These are phyloP conservation scores for Leccinum subtestaceum DNA, from an alignment of 768 basidiomycete species.

Conservation along the genomic window DNA sequence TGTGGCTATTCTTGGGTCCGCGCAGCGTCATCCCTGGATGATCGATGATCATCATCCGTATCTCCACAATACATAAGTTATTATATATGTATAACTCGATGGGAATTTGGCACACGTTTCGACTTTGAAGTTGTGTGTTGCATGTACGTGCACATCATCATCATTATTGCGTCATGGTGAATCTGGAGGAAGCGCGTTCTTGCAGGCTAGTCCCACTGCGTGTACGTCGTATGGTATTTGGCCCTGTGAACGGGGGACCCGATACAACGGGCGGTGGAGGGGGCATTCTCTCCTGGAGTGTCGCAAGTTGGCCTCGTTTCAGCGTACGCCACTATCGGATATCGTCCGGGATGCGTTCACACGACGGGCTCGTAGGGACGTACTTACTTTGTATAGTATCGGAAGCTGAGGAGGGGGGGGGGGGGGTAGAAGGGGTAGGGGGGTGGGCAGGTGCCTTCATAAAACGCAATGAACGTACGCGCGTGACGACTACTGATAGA, in stretches of 20 bases:
- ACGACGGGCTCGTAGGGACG: slow-evolving; percentile 17
- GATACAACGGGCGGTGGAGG: neutral
- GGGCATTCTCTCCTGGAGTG: neutral
- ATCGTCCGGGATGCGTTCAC: slow-evolving; percentile 17
- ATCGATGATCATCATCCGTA: slow-evolving; percentile 7
- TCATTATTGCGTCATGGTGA: neutral
- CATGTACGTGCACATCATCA: neutral
- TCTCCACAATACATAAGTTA: neutral
- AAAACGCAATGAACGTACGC: neutral
- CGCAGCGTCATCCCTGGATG: slow-evolving; percentile 2
- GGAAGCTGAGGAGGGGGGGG: neutral
- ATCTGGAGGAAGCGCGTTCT: neutral
- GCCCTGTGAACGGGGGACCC: neutral
- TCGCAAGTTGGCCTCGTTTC: slow-evolving; percentile 6
- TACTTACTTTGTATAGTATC: neutral
- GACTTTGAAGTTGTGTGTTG: neutral
- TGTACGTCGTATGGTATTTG: neutral
- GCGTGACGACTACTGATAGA: neutral
- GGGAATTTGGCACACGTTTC: neutral
- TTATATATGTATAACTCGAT: neutral
- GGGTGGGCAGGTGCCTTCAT: slow-evolving; percentile 17
- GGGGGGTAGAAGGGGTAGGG: neutral
- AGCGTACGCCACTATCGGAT: slow-evolving; percentile 15
- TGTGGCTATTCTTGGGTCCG: slow-evolving; percentile 7
- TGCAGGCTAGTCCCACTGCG: neutral